phyloP scores from a whole-genome alignment of 2,329 filamentous ascomycete genomes.

The Dactylellina cionopaga region DNA sequence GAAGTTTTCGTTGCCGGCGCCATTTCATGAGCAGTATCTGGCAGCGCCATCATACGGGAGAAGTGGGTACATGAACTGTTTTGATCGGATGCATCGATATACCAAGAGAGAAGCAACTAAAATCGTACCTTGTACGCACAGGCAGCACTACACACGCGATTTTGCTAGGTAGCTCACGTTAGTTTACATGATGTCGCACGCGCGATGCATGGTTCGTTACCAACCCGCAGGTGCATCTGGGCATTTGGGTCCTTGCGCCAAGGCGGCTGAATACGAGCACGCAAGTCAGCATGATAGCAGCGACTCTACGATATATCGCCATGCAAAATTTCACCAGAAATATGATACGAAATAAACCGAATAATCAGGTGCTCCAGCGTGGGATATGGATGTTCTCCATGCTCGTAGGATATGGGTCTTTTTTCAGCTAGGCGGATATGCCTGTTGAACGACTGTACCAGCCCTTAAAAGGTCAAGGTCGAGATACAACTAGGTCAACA shows the following conservation, averaged over 20 bases:
- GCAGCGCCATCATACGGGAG: slow-evolving; percentile 24
- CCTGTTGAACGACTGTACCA: slow-evolving; percentile 13
- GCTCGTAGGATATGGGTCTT: too few relatives aligned
- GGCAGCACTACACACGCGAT: too few relatives aligned
- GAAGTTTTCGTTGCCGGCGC: slow-evolving; percentile 11
- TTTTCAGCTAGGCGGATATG: slow-evolving; percentile 14
- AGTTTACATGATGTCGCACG: neutral
- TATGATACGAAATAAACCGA: too few relatives aligned
- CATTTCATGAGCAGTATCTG: slow-evolving; percentile 23
- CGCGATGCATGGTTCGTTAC: neutral
- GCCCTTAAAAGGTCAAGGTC: neutral
- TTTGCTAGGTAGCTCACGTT: too few relatives aligned
- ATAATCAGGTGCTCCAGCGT: too few relatives aligned
- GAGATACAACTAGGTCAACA: slow-evolving; percentile 40
- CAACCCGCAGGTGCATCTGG: neutral
- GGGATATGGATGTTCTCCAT: too few relatives aligned
- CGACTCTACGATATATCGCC: too few relatives aligned
- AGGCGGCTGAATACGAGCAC: slow-evolving; percentile 19
- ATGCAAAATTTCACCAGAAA: too few relatives aligned
- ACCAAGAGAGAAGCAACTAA: neutral
- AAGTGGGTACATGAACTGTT: slow-evolving; percentile 3
- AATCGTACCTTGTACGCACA: too few relatives aligned
- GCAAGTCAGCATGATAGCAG: too few relatives aligned
- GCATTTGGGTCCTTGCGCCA: slow-evolving; percentile 5
- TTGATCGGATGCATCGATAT: neutral